phyloP scores from a whole-genome alignment of 1,139 yeast species.

The Candida dubliniensis region DNA sequence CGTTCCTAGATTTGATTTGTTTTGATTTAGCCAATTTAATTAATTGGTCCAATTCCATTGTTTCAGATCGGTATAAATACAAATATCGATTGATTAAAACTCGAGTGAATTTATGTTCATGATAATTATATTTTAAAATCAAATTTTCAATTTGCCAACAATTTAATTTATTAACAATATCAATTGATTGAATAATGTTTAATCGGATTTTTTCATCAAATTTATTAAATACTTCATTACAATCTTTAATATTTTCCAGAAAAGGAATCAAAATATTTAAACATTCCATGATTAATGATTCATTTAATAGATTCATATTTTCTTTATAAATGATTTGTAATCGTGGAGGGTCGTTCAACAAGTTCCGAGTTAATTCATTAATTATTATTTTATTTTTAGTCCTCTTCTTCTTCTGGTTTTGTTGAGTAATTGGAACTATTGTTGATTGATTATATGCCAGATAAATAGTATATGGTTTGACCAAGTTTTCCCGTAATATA shows the following conservation, averaged over 20 bases:
- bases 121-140: neutral
- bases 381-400: slow-evolving; percentile 5
- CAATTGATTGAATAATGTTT: neutral
- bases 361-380: slow-evolving; percentile 1
- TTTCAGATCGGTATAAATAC: neutral
- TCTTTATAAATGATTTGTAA: slow-evolving; percentile 4
- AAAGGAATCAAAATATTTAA: slow-evolving; percentile 2
- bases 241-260: neutral
- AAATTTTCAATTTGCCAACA: slow-evolving; percentile 3
- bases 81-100: slow-evolving; percentile 4
- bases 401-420: neutral
- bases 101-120: slow-evolving; percentile 1
- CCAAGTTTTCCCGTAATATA: slow-evolving; percentile 2
- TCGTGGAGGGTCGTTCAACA: slow-evolving; percentile 4
- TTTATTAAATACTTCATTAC: neutral
- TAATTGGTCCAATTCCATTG: neutral
- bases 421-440: neutral
- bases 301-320: neutral
- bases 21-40: neutral
- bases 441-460: slow-evolving; percentile 3
- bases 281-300: neutral
- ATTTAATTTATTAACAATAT: neutral
- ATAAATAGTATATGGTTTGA: slow-evolving; percentile 6
- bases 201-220: neutral
- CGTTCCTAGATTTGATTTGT: slow-evolving; percentile 5